Evolutionary conservation across 2,329 filamentous ascomycete species (phyloP), one percentile per base, ranked within the genome.

Genomic region (Xylogone sp.): DNA sequence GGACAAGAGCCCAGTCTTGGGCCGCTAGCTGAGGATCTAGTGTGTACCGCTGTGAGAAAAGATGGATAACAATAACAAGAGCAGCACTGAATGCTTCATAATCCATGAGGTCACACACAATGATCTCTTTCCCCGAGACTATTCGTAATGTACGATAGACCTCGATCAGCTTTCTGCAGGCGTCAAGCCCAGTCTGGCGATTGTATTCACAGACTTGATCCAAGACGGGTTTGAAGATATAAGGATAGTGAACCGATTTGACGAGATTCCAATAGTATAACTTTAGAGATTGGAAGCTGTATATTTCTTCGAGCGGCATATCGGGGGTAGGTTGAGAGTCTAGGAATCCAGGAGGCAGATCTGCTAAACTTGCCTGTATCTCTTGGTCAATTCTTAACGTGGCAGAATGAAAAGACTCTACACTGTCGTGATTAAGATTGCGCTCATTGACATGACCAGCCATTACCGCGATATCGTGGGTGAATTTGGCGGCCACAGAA

Each of bases 51-150:
- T 61, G 57, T 7, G 66, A 68, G 42, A 74, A 61, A 13, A 76
- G 56, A 48, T 75, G 70, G 29, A 76, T 60, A 2, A 73, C 59
- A 3, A 79, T 56, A 1, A 76, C 63, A 57, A 76, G 68, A 13
- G 72, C 69, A 3, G 71, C 69, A 1, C 66, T 75, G 54, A 78
- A 78, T 2, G 68, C 69, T 48, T 72, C 64, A 46, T 78, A 78
- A 53, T 79, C 75, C 45, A 73, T 65, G 31, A 76, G 55, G 43
- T 76, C 75, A 61, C 75, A 76, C 9, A 71, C 59, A 45, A 71
- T 69, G 5, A 68, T 62, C 12, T 62, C 63, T 16, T 59, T 59
- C 5, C 51, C 44, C 19, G 49, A 51, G 24, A 54, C 61, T 19
- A 60, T 59, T 48, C 71, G 66, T 5, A 73, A 52, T 13, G 59